Conservation (phyloP, 169 alveolate species). For the Eimeria brunetti region DNA sequence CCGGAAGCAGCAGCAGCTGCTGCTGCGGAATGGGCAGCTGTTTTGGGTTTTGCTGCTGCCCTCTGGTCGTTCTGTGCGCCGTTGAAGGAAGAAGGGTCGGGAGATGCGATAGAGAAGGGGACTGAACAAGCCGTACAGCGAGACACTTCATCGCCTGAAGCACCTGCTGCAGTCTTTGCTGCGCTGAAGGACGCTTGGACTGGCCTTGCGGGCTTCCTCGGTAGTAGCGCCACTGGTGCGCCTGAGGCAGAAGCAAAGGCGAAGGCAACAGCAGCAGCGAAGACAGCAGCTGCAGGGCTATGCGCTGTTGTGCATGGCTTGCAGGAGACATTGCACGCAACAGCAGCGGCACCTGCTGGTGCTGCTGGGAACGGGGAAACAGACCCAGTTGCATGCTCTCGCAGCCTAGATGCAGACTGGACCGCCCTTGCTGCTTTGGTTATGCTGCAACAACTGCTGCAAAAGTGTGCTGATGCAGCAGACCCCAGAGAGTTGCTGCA, state of each 20-base stretch:
- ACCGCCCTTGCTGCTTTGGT: constrained; percentile 27
- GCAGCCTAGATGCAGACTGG: constrained; percentile 13
- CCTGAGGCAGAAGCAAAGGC: constrained; percentile 1
- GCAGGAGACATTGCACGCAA: not conserved
- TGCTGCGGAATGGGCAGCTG: constrained; percentile 69
- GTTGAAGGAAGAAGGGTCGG: not conserved
- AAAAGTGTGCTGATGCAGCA: constrained; percentile 19
- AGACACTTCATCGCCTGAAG: not conserved
- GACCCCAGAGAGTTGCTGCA: constrained; percentile 37
- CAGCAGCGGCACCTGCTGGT: constrained; percentile 15
- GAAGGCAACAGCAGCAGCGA: constrained; percentile 13
- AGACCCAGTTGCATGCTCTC: not conserved
- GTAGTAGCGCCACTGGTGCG: not conserved
- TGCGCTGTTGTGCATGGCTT: not conserved
- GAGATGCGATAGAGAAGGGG: not conserved
- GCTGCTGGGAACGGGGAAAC: constrained; percentile 8
- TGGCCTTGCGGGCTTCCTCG: constrained; percentile 34
- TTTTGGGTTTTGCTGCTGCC: constrained; percentile 20
- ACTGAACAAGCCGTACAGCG: not conserved
- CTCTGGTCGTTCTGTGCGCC: constrained; percentile 64
- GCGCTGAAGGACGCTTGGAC: constrained; percentile 33
- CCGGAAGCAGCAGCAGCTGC: constrained; percentile 48
- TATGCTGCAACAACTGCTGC: constrained; percentile 30
- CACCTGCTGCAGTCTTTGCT: constrained; percentile 16
- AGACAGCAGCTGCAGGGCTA: constrained; percentile 55